Evolutionary conservation across 768 basidiomycete species (phyloP).

Genomic region (Fibroporia radiculosa): DNA sequence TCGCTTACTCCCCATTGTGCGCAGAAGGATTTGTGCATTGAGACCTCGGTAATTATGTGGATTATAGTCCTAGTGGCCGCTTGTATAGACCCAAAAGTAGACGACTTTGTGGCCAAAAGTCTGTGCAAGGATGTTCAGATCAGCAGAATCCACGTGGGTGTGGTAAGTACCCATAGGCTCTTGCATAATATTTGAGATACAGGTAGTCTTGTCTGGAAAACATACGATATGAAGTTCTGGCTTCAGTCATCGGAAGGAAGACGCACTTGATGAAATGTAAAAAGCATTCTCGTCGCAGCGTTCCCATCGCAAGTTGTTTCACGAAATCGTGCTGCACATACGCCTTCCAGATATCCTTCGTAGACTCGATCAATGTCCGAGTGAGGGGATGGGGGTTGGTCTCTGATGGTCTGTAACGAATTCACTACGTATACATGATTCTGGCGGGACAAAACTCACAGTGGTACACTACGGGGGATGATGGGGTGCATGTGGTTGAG

Average conservation of each 20-base stretch:
- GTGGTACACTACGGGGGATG: slow-evolving; percentile 37
- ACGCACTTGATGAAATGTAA: slow-evolving; percentile 78
- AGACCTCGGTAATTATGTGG: slow-evolving; percentile 59
- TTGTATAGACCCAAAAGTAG: slow-evolving; percentile 51
- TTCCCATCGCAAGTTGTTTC: slow-evolving; percentile 62
- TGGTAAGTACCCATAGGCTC: slow-evolving; percentile 59
- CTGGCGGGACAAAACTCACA: slow-evolving; percentile 34
- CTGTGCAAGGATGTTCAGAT: slow-evolving; percentile 28
- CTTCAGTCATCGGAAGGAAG: not conserved
- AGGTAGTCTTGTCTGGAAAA: slow-evolving; percentile 66
- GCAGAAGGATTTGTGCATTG: slow-evolving; percentile 68
- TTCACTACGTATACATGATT: not conserved
- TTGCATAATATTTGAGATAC: slow-evolving; percentile 77
- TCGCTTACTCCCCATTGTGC: slow-evolving; percentile 57
- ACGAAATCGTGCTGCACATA: slow-evolving; percentile 88
- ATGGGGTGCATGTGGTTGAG: slow-evolving; percentile 78
- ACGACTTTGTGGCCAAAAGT: slow-evolving; percentile 72
- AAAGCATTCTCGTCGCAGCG: slow-evolving; percentile 58
- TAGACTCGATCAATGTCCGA: slow-evolving; percentile 51
- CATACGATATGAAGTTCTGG: not conserved
- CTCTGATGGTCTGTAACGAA: slow-evolving; percentile 39
- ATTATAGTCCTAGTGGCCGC: slow-evolving; percentile 57
- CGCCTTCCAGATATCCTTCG: slow-evolving; percentile 50
- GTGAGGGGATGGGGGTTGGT: slow-evolving; percentile 65
- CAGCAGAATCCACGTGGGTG: not conserved